Evolutionary conservation across 2,329 filamentous ascomycete species (phyloP).

Genomic region (Calycina herbarum): DNA sequence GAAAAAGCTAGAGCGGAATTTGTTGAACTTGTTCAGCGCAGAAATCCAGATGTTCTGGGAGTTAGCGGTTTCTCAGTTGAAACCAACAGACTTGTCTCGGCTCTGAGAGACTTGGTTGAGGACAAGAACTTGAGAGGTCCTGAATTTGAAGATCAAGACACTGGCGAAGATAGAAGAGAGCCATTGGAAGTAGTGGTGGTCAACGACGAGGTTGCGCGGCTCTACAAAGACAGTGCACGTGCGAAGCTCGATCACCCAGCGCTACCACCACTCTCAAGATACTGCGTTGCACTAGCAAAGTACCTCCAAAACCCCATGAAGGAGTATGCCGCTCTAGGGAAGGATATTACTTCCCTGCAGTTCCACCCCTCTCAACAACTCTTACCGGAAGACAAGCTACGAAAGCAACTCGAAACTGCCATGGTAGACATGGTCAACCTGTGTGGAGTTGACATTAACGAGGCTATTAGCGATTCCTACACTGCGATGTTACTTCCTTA

Average conservation of each 20-base stretch:
- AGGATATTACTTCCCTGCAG: conserved; percentile 80
- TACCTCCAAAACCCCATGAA: conserved; percentile 96
- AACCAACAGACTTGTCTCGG: conserved; percentile 78
- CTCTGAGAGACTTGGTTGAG: conserved; percentile 75
- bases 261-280: conserved; percentile 75
- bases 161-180: conserved; percentile 72
- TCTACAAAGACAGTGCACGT: conserved; percentile 88
- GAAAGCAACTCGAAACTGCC: conserved; percentile 86
- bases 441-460: conserved; percentile 92
- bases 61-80: conserved; percentile 88
- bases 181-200: conserved; percentile 85
- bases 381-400: conserved; percentile 81
- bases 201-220: conserved; percentile 94
- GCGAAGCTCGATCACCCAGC: conserved; percentile 79
- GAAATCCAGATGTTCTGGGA: conserved; percentile 86
- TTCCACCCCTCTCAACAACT: conserved; percentile 91
- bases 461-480: conserved; percentile 78
- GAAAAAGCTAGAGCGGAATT: conserved; percentile 69
- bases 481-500: conserved; percentile 88
- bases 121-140: conserved; percentile 76
- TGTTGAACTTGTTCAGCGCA: conserved; percentile 73
- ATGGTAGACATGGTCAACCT: conserved; percentile 99
- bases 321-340: conserved; percentile 90
- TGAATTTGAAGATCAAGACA: conserved; percentile 79
- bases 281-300: conserved; percentile 84